A percentile compares a stretch with the other conserved stretches of the same genome.
These are phyloP conservation scores for Eutrema heterophyllum DNA, from an alignment of 345 rosid species.

Conservation along the genomic window DNA sequence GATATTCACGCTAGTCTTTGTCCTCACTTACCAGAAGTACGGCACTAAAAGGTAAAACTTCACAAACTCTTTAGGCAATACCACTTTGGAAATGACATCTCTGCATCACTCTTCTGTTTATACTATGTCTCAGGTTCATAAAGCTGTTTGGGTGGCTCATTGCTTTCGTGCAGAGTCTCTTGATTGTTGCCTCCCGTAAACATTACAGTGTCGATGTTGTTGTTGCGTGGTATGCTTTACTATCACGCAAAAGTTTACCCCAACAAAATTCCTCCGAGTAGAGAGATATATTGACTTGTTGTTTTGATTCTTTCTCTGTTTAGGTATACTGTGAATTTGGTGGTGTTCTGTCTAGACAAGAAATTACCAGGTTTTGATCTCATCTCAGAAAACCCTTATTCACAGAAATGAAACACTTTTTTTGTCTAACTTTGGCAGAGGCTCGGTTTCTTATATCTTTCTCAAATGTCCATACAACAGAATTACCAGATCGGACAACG, in stretches of 20 bases:
- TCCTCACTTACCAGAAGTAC: conserved; percentile 89
- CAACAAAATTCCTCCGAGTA: background rate
- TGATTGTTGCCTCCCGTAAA: conserved; percentile 94
- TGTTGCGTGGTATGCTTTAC: conserved; percentile 76
- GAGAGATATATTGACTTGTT: conserved; percentile 8
- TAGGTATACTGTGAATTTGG: conserved; percentile 94
- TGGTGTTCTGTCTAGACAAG: conserved; percentile 94
- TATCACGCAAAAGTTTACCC: background rate
- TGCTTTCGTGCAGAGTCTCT: conserved; percentile 82
- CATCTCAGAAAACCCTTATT: background rate
- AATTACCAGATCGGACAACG: conserved; percentile 69
- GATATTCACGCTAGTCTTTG: conserved; percentile 94
- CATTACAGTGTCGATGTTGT: conserved; percentile 95
- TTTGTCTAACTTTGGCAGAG: background rate
- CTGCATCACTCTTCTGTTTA: conserved; percentile 4
- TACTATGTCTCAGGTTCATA: conserved; percentile 56
- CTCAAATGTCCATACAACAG: conserved; percentile 38
- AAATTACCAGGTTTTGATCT: conserved; percentile 83
- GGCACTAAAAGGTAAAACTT: conserved; percentile 74
- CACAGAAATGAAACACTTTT: background rate
- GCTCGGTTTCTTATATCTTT: background rate
- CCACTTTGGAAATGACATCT: background rate
- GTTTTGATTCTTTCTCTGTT: conserved; percentile 3
- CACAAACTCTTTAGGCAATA: background rate
- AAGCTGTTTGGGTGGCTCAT: conserved; percentile 80